Evolutionary conservation across 169 alveolate genomes (phyloP), one percentile per base, ranked within the genome.

Genomic region (Cryptosporidium tyzzeri): DNA sequence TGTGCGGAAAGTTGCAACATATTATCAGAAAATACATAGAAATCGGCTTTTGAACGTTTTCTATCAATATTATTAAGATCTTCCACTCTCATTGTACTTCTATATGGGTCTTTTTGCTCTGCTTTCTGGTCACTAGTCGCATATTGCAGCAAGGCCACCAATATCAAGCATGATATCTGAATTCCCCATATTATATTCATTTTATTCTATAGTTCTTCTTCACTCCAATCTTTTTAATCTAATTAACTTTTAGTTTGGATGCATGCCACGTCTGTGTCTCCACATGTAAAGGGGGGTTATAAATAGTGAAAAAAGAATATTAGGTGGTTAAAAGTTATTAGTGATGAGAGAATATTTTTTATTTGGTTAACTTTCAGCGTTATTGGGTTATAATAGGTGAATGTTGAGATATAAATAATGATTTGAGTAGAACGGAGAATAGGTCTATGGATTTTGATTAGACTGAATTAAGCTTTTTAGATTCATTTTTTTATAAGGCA

Each of bases 231-330:
- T 26, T 31, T 80, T 48, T 35, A 39, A 62, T 37, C 89, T 80
- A 44, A 26, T 23, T 39, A 44, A 70, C n/a, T 48, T 53, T 71
- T 33, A 26, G 3, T 48, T 44, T 18, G 86, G 61, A 80, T 80
- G 89, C 89, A 80, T 37, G 53, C 45, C 21, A 5, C 80, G 89
- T 73, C 86, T 73, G 62, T 29, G 86, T 73, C 86, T 65, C 26
- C 31, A 21, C 71, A 48, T 59, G 37, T 26, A 55, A 55, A 5
- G 67, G 67, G 67, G 67, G 67, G 67, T 23, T 55, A 26, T 21
- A 9, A 59, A 8, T n/a, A 59, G 39, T 9, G 69, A 59, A 59
- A 58, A 26, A 31, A 31, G 69, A 59, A 12, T 14, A 21, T 8
- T 31, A 59, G 69, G 69, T 55, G 67, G n/a, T 23, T 31, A 21